A percentile compares a stretch with the other conserved stretches of the same genome.
Conservation (phyloP, 495 filamentous ascomycete species). For the Mytilinidion resinicola region DNA sequence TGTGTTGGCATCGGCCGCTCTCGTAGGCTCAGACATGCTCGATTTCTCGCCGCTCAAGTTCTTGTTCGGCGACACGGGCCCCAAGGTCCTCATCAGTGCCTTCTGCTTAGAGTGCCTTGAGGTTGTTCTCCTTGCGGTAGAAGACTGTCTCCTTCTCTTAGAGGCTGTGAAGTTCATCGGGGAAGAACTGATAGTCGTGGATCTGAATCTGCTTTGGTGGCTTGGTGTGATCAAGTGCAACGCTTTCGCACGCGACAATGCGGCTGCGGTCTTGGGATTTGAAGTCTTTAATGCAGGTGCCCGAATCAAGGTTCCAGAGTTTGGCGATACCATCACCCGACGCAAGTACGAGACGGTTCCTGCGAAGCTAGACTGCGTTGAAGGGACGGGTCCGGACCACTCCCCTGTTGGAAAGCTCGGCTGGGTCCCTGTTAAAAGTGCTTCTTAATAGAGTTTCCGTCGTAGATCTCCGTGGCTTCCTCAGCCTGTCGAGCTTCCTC, state of each 20-base stretch:
- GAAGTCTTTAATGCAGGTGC: slow-evolving; percentile 82
- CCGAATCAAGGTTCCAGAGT: slow-evolving; percentile 86
- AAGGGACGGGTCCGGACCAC: slow-evolving; percentile 76
- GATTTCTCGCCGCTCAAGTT: slow-evolving; percentile 83
- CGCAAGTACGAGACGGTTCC: slow-evolving; percentile 83
- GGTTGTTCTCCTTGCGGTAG: slow-evolving; percentile 90
- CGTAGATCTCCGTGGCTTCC: too few species aligned
- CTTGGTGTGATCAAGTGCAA: too few species aligned
- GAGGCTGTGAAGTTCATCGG: slow-evolving; percentile 68
- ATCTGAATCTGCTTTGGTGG: slow-evolving; percentile 87
- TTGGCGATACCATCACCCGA: slow-evolving; percentile 89
- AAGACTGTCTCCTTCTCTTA: slow-evolving; percentile 95
- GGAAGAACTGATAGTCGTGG: slow-evolving; percentile 98
- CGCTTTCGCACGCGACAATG: too few species aligned
- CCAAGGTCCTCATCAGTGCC: slow-evolving; percentile 76
- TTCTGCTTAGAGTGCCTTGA: slow-evolving; percentile 81
- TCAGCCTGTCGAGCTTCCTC: too few species aligned
- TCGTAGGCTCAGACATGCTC: slow-evolving; percentile 86
- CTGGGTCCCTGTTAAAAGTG: too few species aligned
- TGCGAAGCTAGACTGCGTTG: slow-evolving; percentile 89
- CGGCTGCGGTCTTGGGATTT: slow-evolving; percentile 75
- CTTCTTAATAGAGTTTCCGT: too few species aligned
- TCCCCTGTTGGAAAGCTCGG: too few species aligned
- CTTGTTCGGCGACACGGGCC: slow-evolving; percentile 80
- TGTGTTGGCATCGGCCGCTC: too few species aligned